A percentile compares a stretch with the other conserved stretches of the same genome.
Evolutionary conservation across 495 filamentous ascomycete species (phyloP).

Genomic region (Barbatosphaeria neglecta): DNA sequence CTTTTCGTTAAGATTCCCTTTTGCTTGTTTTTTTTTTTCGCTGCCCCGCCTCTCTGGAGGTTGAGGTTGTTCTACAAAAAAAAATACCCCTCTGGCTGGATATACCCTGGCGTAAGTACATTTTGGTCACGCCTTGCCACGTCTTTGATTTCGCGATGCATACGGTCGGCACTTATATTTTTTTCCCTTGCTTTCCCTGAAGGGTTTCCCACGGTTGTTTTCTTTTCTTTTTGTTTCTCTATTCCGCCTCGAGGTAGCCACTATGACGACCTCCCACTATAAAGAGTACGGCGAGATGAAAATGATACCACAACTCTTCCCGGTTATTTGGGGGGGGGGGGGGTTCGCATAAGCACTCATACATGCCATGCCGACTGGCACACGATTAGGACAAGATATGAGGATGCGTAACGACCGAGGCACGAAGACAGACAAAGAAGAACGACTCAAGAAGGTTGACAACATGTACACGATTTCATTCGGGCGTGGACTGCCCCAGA

Average conservation of each 20-base stretch:
- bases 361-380: too few species aligned
- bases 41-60: conserved; percentile 28
- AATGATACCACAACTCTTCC: too few species aligned
- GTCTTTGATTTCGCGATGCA: conserved; percentile 46
- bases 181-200: not conserved
- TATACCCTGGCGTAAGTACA: conserved; percentile 45
- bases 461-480: too few species aligned
- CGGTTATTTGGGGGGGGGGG: too few species aligned
- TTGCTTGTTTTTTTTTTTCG: conserved; percentile 18
- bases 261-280: too few species aligned
- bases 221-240: not conserved
- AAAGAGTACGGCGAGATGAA: too few species aligned
- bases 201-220: not conserved
- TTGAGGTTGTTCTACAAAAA: conserved; percentile 19
- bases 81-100: conserved; percentile 45
- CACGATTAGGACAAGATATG: too few species aligned
- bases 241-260: not conserved
- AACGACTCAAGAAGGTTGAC: too few species aligned
- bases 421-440: too few species aligned
- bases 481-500: too few species aligned
- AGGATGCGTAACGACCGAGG: too few species aligned
- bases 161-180: conserved; percentile 41
- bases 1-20: conserved; percentile 59
- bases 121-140: conserved; percentile 31
- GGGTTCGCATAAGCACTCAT: too few species aligned